Evolutionary conservation across 495 filamentous ascomycete genomes (phyloP), one percentile per base, ranked within the genome.

Genomic region (Hypoxylon fragiforme): DNA sequence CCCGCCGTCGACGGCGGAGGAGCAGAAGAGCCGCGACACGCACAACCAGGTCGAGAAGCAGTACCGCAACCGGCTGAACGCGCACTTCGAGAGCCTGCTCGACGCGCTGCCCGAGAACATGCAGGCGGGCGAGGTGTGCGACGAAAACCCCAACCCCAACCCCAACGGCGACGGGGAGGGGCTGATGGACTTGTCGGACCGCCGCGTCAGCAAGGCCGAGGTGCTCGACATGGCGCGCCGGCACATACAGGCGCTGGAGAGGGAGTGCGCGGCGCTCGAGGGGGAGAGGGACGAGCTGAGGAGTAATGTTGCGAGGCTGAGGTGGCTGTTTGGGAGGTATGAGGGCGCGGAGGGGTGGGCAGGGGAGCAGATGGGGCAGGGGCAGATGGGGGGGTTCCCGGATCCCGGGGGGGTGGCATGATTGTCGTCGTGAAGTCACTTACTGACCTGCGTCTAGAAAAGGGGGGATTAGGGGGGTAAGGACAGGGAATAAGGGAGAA

Each of bases 11-110:
- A 50, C 72, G 15, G 32, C 54, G 9, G 64, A 73, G 45, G 73
- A 74, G 57, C 68, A 68, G 8, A 72, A 69, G 48, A 69, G 60
- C 41, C 67, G 73, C 24, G 67, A 71, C 49, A 72, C 72, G 7
- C 76, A 77, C 38, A 77, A 78, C 51, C 59, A 73, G 19, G 74
- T 77, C 4, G 76, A 78, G 64, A 76, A 76, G 52, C 67, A 77
- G 52, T 78, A 78, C 56, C 72, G 76, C n/a, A 74, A 71, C 52
- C 43, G 74, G 14, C 70, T 78, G 12, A 78, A 78, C 40, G 56
- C 63, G 2, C 69, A 77, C 54, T 78, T 76, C 54, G 73, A 78
- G 44, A 72, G 53, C 26, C 65, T 78, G 16, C 61, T 78, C 12
- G 62, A 68, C 18, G 64, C 67, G 0, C 68, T 78, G 1, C 76